A percentile compares a stretch with the other conserved stretches of the same genome.
Conservation (phyloP, 1,284 basidiomycete genomes). For the Heterobasidion annosum region DNA sequence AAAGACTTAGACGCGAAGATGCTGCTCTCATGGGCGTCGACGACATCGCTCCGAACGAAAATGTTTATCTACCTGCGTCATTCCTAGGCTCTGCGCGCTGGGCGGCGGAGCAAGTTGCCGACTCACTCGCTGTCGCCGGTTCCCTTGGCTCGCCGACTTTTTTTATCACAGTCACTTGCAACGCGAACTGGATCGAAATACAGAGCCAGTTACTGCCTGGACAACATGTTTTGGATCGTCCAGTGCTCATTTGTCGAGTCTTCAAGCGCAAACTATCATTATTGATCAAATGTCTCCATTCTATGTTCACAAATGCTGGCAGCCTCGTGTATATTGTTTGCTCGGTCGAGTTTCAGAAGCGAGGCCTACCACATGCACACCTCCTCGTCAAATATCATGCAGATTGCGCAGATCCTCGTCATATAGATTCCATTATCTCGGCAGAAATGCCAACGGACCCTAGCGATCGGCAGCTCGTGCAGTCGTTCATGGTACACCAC, state of each 20-base stretch:
- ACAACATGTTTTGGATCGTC: slow-evolving; percentile 21
- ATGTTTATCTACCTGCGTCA: slow-evolving; percentile 23
- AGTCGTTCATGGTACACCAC: slow-evolving; percentile 21
- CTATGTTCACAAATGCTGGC: slow-evolving; percentile 18
- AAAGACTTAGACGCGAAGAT: slow-evolving; percentile 13
- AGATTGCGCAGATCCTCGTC: slow-evolving; percentile 9
- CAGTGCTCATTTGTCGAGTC: slow-evolving; percentile 23
- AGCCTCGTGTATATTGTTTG: slow-evolving; percentile 18
- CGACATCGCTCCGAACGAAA: slow-evolving; percentile 9
- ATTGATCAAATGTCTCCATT: slow-evolving; percentile 16
- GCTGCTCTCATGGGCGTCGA: slow-evolving; percentile 14
- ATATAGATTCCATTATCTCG: slow-evolving; percentile 22
- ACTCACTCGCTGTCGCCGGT: slow-evolving; percentile 24
- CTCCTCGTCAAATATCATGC: slow-evolving; percentile 20
- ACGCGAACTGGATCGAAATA: slow-evolving; percentile 29
- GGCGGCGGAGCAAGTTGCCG: slow-evolving; percentile 24
- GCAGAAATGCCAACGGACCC: slow-evolving; percentile 21
- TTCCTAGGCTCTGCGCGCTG: slow-evolving; percentile 24
- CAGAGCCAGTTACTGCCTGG: slow-evolving; percentile 17
- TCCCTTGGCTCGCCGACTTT: slow-evolving; percentile 21
- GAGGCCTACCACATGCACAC: slow-evolving; percentile 28
- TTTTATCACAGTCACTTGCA: slow-evolving; percentile 30
- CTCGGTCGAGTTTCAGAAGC: slow-evolving; percentile 29
- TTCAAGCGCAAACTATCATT: slow-evolving; percentile 20
- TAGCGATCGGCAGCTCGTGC: slow-evolving; percentile 15